Evolutionary conservation across 2,329 filamentous ascomycete genomes (phyloP).

Genomic region (Colletotrichum orbiculare): DNA sequence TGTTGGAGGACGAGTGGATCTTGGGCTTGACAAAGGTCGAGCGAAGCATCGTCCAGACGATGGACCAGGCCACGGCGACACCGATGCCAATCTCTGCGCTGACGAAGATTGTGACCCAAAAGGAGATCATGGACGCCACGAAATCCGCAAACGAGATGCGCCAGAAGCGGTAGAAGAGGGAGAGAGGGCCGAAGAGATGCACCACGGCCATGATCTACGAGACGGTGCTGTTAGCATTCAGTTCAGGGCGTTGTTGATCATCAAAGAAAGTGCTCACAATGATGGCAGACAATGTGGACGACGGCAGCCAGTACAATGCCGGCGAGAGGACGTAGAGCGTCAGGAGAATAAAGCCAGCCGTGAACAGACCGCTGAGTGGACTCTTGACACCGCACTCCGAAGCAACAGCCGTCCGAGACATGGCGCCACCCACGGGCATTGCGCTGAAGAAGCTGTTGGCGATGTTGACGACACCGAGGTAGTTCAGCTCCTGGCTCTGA

Average conservation of each 20-base stretch:
- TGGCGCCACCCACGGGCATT: conserved; percentile 73
- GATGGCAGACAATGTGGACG: conserved; percentile 72
- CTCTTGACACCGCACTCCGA: conserved; percentile 72
- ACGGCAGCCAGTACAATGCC: conserved; percentile 74
- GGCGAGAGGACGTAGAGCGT: conserved; percentile 71
- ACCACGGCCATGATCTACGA: conserved; percentile 31
- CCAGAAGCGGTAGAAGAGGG: conserved; percentile 74
- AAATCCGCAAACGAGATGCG: conserved; percentile 74
- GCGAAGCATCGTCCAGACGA: conserved; percentile 69
- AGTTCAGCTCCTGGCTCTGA: conserved; percentile 73
- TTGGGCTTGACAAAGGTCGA: conserved; percentile 33
- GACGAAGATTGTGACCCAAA: conserved; percentile 73
- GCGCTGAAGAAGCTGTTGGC: conserved; percentile 73
- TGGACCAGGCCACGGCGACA: conserved; percentile 70
- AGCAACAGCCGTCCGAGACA: conserved; percentile 76
- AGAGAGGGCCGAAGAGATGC: conserved; percentile 29
- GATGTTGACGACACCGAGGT: conserved; percentile 71
- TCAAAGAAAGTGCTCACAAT: conserved; percentile 71
- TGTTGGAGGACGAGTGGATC: conserved; percentile 28
- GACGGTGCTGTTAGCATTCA: background rate
- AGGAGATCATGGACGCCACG: conserved; percentile 69
- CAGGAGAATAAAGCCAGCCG: conserved; percentile 70
- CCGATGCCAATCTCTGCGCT: conserved; percentile 71
- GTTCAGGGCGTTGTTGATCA: conserved; percentile 23
- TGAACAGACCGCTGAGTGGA: conserved; percentile 69